Base-by-base conservation (phyloP, 1,139 yeast genomes). In the Taphrina populina region DNA sequence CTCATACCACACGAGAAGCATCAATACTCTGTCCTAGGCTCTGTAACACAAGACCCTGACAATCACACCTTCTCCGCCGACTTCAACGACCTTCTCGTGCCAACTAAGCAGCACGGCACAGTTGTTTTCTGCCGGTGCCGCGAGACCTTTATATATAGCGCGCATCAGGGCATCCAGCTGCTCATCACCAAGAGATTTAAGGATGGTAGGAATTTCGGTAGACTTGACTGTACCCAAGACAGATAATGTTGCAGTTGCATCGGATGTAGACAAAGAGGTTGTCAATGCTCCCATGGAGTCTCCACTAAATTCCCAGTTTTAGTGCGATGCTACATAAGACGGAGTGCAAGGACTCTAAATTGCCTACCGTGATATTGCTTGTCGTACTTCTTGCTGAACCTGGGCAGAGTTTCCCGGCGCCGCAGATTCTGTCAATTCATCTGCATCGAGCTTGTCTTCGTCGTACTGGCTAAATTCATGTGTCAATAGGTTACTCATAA, bases 31-130 rank as follows among this genome's bases (percentile, higher is more conserved):
- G 11, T 3, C 10, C 47, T 43, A 43, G 13, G 40, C 54, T 37
- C 54, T 17, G 33, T 49, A 30, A n/a, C 46, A 37, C 40, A 49
- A 32, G 21, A 40, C 44, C 33, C 54, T 26, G 20, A 49, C 54
- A 23, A 49, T 49, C 40, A 49, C 54, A 32, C 54, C 54, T 26
- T 49, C 54, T 23, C 54, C 54, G 23, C 54, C 54, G 7, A 39
- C 15, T 19, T 49, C 54, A 11, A 49, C 54, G 26, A 62, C 64
- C 71, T 88, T 88, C 65, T 92, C 97, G 67, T 84, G 88, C 98
- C 98, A 94, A 35, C 82, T 78, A 66, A 94, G 79, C 64, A 94
- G 71, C 56, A 83, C 76, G 45, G 95, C 95, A 19, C 96, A 95
- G 64, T 85, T 86, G 62, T 88, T 88, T 3, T 94, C 88, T 58